phyloP scores from a whole-genome alignment of 768 basidiomycete genomes.

The Solioccasus polychromus region DNA sequence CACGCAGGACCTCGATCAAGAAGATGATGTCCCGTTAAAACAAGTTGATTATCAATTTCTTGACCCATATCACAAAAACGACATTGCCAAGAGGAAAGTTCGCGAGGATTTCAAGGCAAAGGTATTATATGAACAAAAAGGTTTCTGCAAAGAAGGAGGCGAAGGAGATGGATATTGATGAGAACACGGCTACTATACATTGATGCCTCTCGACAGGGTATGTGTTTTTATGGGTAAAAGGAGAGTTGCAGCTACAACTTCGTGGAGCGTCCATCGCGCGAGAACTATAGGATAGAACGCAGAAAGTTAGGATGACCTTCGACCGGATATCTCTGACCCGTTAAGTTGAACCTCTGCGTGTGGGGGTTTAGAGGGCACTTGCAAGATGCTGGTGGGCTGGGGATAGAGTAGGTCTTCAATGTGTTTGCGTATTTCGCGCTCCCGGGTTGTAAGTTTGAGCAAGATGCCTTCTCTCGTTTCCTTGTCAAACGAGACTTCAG shows the following conservation, averaged over 20 bases:
- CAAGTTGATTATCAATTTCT: slow-evolving; percentile 72
- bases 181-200: slow-evolving; percentile 11
- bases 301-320: slow-evolving; percentile 43
- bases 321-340: slow-evolving; percentile 48
- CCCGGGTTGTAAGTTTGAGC: slow-evolving; percentile 63
- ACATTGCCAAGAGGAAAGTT: slow-evolving; percentile 69
- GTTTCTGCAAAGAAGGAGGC: slow-evolving; percentile 93
- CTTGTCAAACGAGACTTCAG: slow-evolving; percentile 73
- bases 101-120: slow-evolving; percentile 83
- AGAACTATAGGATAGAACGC: slow-evolving; percentile 22
- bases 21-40: slow-evolving; percentile 81
- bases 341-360: slow-evolving; percentile 41
- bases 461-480: slow-evolving; percentile 71
- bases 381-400: slow-evolving; percentile 36
- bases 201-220: slow-evolving; percentile 3
- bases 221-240: slow-evolving; percentile 2
- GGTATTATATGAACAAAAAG: slow-evolving; percentile 77
- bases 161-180: slow-evolving; percentile 91
- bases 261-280: slow-evolving; percentile 7
- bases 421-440: slow-evolving; percentile 73
- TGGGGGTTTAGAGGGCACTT: slow-evolving; percentile 31
- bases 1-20: slow-evolving; percentile 81
- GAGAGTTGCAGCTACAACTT: slow-evolving; percentile 16
- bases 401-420: slow-evolving; percentile 73
- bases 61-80: slow-evolving; percentile 68